Conservation (phyloP, 2,329 filamentous ascomycete genomes). For the Raffaelea albimanens region DNA sequence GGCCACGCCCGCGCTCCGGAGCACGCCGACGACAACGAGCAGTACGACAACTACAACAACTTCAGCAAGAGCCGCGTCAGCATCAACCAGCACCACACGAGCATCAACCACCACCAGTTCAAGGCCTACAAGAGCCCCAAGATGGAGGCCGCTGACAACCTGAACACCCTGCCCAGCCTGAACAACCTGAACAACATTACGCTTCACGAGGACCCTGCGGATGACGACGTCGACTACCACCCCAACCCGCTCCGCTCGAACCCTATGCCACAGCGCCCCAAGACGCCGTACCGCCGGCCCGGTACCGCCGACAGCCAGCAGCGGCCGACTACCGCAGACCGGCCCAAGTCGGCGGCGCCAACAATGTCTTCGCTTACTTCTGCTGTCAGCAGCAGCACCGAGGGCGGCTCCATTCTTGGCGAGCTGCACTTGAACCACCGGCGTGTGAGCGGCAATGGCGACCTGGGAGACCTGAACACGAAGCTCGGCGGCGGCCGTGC, state of each 20-base stretch:
- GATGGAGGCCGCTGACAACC: not conserved
- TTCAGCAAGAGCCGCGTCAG: not conserved
- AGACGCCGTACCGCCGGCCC: conserved; percentile 6
- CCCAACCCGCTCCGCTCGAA: conserved; percentile 47
- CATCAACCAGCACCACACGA: conserved; percentile 14
- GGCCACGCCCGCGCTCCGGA: conserved; percentile 10
- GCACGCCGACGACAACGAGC: conserved; percentile 10
- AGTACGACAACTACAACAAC: conserved; percentile 9
- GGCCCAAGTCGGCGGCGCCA: conserved; percentile 16
- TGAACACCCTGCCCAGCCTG: not conserved
- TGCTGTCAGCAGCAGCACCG: conserved; percentile 5
- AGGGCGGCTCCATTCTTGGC: conserved; percentile 22
- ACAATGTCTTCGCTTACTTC: conserved; percentile 11
- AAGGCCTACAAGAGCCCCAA: not conserved
- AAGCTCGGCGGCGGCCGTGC: no score
- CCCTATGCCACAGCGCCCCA: conserved; percentile 23
- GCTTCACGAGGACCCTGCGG: no score
- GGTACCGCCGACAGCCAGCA: not conserved
- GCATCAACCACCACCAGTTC: not conserved
- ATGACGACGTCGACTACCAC: conserved; percentile 20
- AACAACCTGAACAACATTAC: not conserved
- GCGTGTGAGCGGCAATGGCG: conserved; percentile 33
- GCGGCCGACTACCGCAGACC: conserved; percentile 14
- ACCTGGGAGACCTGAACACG: conserved; percentile 17
- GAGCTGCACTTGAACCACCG: conserved; percentile 37